A percentile compares a stretch with the other conserved stretches of the same genome.
Evolutionary conservation across 2,329 filamentous ascomycete genomes (phyloP).

Genomic region (Emericellopsis cladophorae): DNA sequence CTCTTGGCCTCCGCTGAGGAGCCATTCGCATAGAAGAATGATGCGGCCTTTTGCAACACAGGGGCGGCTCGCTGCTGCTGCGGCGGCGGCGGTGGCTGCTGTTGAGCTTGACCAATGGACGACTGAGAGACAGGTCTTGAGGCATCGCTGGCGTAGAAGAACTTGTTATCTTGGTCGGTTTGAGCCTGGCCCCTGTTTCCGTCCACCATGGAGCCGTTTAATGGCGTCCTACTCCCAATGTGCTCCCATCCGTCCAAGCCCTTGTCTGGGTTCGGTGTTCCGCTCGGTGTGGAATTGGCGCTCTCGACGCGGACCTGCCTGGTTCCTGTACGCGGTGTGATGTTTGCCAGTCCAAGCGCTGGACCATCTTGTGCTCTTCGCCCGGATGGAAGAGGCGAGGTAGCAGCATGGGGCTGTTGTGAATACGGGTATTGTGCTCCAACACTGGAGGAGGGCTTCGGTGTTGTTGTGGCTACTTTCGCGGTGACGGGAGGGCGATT

Average conservation of each 20-base stretch:
- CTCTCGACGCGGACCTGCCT: conserved; percentile 51
- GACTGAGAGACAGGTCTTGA: conserved; percentile 25
- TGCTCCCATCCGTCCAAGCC: conserved; percentile 28
- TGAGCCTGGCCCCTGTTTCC: conserved; percentile 12
- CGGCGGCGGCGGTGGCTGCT: too few species aligned
- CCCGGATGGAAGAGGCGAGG: conserved; percentile 28
- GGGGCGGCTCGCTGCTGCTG: conserved; percentile 21
- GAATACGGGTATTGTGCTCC: background rate
- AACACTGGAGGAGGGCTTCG: background rate
- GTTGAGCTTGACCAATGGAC: conserved; percentile 8
- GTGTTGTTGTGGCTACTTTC: conserved; percentile 32
- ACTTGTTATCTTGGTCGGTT: conserved; percentile 38
- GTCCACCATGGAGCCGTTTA: conserved; percentile 20
- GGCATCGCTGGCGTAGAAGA: conserved; percentile 84
- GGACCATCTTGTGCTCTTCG: conserved; percentile 2
- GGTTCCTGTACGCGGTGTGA: conserved; percentile 13
- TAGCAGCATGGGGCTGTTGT: conserved; percentile 7
- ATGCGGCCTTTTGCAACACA: conserved; percentile 31
- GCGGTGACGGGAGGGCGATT: conserved; percentile 37
- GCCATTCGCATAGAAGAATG: conserved; percentile 47
- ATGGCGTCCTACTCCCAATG: conserved; percentile 9
- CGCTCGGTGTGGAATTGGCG: conserved; percentile 50
- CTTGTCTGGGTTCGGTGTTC: conserved; percentile 39
- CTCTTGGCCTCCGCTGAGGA: conserved; percentile 23
- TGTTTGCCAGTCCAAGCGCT: conserved; percentile 1